These are phyloP conservation scores for Neofusicoccum umdonicola DNA, from an alignment of 2,329 filamentous ascomycete species.

Conservation along the genomic window DNA sequence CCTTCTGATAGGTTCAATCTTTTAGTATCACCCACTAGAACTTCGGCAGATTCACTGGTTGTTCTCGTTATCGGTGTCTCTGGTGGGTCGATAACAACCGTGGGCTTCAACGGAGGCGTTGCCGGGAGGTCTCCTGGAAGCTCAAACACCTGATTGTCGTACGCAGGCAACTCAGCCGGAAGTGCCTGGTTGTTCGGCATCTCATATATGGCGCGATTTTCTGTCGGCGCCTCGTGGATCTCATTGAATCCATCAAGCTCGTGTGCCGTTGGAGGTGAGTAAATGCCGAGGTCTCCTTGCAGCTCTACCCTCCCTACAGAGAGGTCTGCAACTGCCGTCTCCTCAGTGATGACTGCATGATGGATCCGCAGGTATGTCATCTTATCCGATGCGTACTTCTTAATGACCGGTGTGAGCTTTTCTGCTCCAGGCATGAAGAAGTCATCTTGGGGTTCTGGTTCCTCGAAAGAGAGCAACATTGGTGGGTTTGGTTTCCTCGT, in stretches of 20 bases:
- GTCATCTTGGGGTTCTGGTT: conserved; percentile 20
- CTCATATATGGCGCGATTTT: conserved; percentile 35
- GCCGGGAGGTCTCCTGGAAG: conserved; percentile 4
- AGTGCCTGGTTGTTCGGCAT: conserved; percentile 34
- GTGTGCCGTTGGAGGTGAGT: conserved; percentile 24
- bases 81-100: conserved; percentile 23
- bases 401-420: conserved; percentile 54
- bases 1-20: not conserved
- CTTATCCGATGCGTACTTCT: conserved; percentile 45
- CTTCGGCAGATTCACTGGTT: conserved; percentile 47
- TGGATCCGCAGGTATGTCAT: conserved; percentile 57
- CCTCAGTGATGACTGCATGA: conserved; percentile 53
- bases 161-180: not conserved
- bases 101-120: conserved; percentile 21
- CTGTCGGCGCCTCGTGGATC: conserved; percentile 34
- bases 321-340: conserved; percentile 27
- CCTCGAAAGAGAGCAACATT: conserved; percentile 10
- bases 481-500: conserved; percentile 20
- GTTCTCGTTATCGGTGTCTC: conserved; percentile 33
- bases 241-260: conserved; percentile 27
- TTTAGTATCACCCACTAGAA: conserved; percentile 32
- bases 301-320: conserved; percentile 24
- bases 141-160: not conserved
- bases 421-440: conserved; percentile 49
- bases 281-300: conserved; percentile 23